Evolutionary conservation across 805 yeast genomes (phyloP), one percentile per base, ranked within the genome.

Genomic region (Naumovozyma baii): DNA sequence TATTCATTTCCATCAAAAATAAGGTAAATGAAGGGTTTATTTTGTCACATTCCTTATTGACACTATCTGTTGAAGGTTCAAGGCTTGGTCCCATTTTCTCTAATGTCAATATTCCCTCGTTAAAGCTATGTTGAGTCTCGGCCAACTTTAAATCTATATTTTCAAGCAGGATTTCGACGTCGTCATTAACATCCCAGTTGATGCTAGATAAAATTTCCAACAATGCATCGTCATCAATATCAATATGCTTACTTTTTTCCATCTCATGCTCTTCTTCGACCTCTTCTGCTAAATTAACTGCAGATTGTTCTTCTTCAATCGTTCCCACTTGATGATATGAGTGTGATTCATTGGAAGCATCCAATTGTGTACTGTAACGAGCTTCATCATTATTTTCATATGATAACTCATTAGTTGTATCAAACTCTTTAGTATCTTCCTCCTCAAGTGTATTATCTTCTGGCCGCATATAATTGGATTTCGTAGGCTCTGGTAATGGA

Each of bases 171-270:
- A 70, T 66, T 20, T 67, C 70, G 7, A 84, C 72, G 45, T 76
- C 80, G 52, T 83, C 94, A 4, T 68, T 62, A 2, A 79, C 71
- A 20, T 73, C 72, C 92, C 95, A 90, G 25, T 78, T 76, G 17
- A 87, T 70, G 44, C 83, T 90, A 20, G 81, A 84, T 41, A 88
- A 72, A 12, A 85, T 59, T 44, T 84, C 94, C 36, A 52, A 35
- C 18, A 59, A 35, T 9, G 49, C 57, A 40, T 58, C 59, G 37
- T 53, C 55, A 12, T 51, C 52, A 17, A 54, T 44, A 16, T 78
- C 80, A 37, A 14, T 22, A 5, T 30, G 30, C 3, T 31, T 37
- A n/a, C 28, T 20, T 5, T 15, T 31, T 9, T 36, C 18, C 40
- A 43, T 38, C 12, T 14, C 22, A 2, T 33, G 4, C 12, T 31